These are phyloP conservation scores for Trichoderma breve DNA, from an alignment of 2,329 filamentous ascomycete species.

Conservation along the genomic window DNA sequence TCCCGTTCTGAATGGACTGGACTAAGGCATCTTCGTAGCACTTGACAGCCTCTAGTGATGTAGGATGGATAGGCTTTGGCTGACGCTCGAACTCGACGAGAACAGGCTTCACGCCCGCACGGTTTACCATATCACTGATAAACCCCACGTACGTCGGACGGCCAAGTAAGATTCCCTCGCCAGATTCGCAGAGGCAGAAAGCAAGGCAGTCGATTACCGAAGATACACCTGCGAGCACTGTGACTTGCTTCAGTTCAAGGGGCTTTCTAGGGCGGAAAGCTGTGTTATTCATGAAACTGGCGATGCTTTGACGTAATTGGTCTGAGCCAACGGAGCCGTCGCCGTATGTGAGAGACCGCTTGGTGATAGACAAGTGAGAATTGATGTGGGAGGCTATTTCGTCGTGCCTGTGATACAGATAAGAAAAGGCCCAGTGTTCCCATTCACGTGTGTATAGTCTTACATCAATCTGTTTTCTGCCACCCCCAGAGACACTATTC, in stretches of 20 bases:
- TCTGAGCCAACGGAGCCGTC: not conserved
- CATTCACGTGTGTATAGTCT: not conserved
- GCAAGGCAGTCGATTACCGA: not conserved
- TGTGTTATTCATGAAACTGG: not conserved
- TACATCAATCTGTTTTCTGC: slow-evolving; percentile 5
- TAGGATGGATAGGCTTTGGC: not conserved
- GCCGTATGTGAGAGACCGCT: not conserved
- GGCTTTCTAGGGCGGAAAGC: not conserved
- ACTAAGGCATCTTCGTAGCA: not conserved
- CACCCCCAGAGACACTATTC: not conserved
- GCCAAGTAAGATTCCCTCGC: not conserved
- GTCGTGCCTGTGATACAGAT: not conserved
- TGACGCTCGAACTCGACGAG: not conserved
- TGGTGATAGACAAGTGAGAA: not conserved
- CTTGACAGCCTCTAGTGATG: not conserved
- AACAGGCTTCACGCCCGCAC: not conserved
- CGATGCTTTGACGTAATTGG: not conserved
- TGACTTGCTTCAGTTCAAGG: not conserved
- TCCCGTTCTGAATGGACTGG: not conserved
- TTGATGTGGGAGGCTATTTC: not conserved
- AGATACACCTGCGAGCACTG: not conserved
- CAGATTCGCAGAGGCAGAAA: not conserved
- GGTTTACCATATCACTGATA: not conserved
- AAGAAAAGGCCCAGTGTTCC: too few relatives aligned
- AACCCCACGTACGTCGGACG: not conserved